Evolutionary conservation across 768 basidiomycete genomes (phyloP).

Genomic region (Pisolithus orientalis): DNA sequence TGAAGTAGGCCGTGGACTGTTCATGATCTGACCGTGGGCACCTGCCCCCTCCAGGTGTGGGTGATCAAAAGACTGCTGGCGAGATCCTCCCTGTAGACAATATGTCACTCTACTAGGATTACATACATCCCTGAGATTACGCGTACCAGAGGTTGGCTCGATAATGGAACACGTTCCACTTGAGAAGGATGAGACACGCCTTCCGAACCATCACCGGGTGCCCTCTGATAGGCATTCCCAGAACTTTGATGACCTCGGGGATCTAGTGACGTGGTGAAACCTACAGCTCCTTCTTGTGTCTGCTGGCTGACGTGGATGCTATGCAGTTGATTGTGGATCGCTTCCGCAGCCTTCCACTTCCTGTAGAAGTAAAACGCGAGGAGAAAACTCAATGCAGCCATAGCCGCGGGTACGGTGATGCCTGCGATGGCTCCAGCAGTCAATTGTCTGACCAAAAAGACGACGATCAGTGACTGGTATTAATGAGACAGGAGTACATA

Average conservation of each 20-base stretch:
- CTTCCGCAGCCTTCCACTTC: conserved; percentile 20
- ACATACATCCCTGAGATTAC: too few species aligned
- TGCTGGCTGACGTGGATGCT: conserved; percentile 7
- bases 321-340: conserved; percentile 7
- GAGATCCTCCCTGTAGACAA: too few species aligned
- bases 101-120: too few species aligned
- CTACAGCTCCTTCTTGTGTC: conserved; percentile 1
- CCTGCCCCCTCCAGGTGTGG: too few species aligned
- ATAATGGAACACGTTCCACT: too few species aligned
- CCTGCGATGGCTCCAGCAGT: conserved; percentile 19
- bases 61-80: too few species aligned
- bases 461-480: background rate
- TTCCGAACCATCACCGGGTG: background rate
- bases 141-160: too few species aligned
- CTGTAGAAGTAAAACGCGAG: conserved; percentile 20
- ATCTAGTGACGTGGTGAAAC: conserved; percentile 14
- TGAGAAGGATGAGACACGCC: too few species aligned
- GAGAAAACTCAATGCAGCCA: conserved; percentile 8
- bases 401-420: conserved; percentile 9
- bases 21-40: too few species aligned
- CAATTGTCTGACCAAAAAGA: conserved; percentile 5
- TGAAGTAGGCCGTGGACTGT: too few species aligned
- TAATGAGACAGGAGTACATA: background rate
- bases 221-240: too few species aligned
- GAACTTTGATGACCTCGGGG: conserved; percentile 3